Base-by-base conservation (phyloP, 352 stramenopile species). In the Pythium oligandrum region DNA sequence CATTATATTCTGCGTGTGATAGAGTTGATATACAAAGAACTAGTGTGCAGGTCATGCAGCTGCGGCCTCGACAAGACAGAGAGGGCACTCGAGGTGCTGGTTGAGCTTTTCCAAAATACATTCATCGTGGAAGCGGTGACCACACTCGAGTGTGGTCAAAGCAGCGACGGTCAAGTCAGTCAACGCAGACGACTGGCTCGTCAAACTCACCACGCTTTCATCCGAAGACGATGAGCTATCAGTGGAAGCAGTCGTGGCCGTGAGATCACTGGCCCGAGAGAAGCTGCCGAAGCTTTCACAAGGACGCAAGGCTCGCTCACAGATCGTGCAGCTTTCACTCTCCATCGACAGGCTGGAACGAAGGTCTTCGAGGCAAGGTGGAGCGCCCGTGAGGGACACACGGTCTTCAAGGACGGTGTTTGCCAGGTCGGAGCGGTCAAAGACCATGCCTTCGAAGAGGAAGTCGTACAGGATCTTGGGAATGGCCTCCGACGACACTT, bases 91-190 rank as follows among this genome's bases (percentile, higher is more conserved):
- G 6, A 93, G 64, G 30, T 53, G 69, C 56, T 88, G 65, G 62
- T 93, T 93, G 36, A 93, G 74, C 57, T 93, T 90, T 44, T 63
- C 68, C 6, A 94, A 61, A 50, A 94, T 94, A 61, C 83, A 94
- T 53, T 94, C 83, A 48, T 94, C 83, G 57, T 94, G 83, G 68
- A 90, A 94, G 44, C 79, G 81, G 61, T 94, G 83, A 11, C 83
- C 79, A 48, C 83, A 94, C 44, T 83, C 61, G 2, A 94, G 70
- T 39, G 81, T 90, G 31, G 83, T 91, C 31, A 93, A 60, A 37
- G 76, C 78, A 8, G 51, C 47, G 26, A 60, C n/a, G 17, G 17
- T 26, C 17, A 26, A 26, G 17, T 26, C 17, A 26, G 17, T 26
- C 17, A 26, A 26, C 17, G 17, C 17, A 30, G 48, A 42, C 38